phyloP scores from a whole-genome alignment of 768 basidiomycete genomes.

The Chalciporus pseudorubinellus region DNA sequence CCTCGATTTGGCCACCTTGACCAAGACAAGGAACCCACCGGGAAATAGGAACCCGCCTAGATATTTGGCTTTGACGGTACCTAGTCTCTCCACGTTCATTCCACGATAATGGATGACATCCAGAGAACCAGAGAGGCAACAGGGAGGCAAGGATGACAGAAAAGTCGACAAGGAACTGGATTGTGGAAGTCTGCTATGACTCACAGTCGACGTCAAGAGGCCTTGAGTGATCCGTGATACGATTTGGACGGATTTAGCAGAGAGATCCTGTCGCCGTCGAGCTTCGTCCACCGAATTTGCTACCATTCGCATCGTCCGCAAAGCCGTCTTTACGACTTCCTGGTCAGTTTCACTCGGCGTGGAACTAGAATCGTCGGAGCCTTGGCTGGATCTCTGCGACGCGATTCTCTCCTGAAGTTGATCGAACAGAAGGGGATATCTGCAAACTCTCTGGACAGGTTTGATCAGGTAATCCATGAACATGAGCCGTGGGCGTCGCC shows the following conservation, averaged over 20 bases:
- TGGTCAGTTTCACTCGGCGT: neutral
- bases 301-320: constrained; percentile 72
- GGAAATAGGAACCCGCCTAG: constrained; percentile 86
- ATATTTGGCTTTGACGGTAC: constrained; percentile 76
- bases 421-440: constrained; percentile 87
- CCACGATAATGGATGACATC: constrained; percentile 78
- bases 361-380: neutral
- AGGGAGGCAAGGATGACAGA: constrained; percentile 72
- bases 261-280: constrained; percentile 59
- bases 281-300: constrained; percentile 83
- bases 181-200: constrained; percentile 29
- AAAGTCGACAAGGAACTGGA: constrained; percentile 52
- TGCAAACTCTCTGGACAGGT: constrained; percentile 95
- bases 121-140: constrained; percentile 78
- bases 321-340: constrained; percentile 39
- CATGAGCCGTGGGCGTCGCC: constrained; percentile 45
- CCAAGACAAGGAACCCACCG: constrained; percentile 82
- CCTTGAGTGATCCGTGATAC: constrained; percentile 57
- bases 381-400: constrained; percentile 1
- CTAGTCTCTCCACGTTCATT: constrained; percentile 39
- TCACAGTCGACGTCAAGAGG: constrained; percentile 27
- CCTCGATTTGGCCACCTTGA: constrained; percentile 78
- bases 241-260: constrained; percentile 65
- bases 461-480: constrained; percentile 93
- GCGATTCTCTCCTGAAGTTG: constrained; percentile 45